Conservation (phyloP, 441 rosid genomes). For the Erodium trifolium region DNA sequence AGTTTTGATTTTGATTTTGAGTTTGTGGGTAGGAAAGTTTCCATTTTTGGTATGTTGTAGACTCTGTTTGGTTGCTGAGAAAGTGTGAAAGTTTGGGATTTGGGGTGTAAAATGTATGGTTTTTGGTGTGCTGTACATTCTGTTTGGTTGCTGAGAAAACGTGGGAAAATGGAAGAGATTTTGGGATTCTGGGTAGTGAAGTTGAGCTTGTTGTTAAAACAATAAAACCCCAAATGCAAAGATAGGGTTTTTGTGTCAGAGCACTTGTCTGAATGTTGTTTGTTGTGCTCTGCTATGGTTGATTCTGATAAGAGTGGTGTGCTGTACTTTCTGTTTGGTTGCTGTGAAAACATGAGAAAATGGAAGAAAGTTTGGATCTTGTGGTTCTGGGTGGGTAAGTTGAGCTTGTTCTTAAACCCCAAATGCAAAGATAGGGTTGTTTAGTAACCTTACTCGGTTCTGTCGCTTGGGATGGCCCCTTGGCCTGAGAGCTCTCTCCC, state of each 20-base stretch:
- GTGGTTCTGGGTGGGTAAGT: not conserved
- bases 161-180: constrained; percentile 13
- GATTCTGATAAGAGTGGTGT: too few relatives aligned
- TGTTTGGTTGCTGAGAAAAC: constrained; percentile 17
- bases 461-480: too few relatives aligned
- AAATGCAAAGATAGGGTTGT: not conserved
- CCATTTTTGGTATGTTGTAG: not conserved
- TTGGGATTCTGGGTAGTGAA: not conserved
- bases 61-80: too few relatives aligned
- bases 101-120: too few relatives aligned
- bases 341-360: not conserved
- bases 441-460: too few relatives aligned
- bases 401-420: constrained; percentile 1
- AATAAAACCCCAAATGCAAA: too few relatives aligned
- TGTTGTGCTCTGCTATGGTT: too few relatives aligned
- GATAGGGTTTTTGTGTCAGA: too few relatives aligned
- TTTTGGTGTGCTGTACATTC: not conserved
- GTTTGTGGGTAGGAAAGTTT: not conserved
- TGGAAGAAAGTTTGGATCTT: not conserved
- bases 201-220: too few relatives aligned
- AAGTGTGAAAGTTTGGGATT: too few relatives aligned
- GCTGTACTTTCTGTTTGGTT: not conserved
- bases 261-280: too few relatives aligned
- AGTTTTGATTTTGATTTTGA: not conserved
- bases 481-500: too few relatives aligned